Base-by-base conservation (phyloP, 2,329 filamentous ascomycete genomes). In the Trichoderma breve region DNA sequence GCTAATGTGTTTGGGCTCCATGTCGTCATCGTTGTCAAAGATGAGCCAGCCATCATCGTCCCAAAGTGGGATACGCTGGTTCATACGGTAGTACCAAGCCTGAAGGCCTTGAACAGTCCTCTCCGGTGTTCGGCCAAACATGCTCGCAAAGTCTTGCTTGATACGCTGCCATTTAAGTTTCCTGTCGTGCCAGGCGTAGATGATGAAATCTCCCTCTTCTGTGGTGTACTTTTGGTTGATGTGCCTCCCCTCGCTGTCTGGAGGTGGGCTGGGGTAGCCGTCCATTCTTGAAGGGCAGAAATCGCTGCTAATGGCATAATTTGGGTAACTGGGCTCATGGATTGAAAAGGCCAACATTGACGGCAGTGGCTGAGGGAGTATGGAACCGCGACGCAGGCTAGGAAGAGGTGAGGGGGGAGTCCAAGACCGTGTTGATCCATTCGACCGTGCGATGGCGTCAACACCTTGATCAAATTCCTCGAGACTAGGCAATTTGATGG, bases 141-240 rank as follows among this genome's bases (percentile, higher is more conserved):
- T 80, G n/a, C 77, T 57, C 18, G 80, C 81, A 74, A 83, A 83
- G 36, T 82, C 80, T 67, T 81, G 78, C 76, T 82, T 80, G 72
- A 83, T 82, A 18, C 77, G 78, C 63, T 82, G 78, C 82, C 83
- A 84, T 74, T 82, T 83, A 72, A 83, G 77, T 74, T 82, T 83
- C 77, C 81, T 82, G 74, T 84, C 82, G 71, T 83, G 81, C 77
- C 81, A 83, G n/a, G 80, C 80, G 73, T 83, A 84, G 73, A 83
- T 82, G 76, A 83, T 83, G 70, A 82, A 84, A 74, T 83, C 82
- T 18, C 82, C 81, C 73, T 84, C 81, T 72, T 84, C 82, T 1
- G 79, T 80, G 0, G 82, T 83, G 76, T 84, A 84, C 75, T 84
- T 83, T 64, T 83, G 81, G 75, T 84, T 84, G 73, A 83, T 83